Conservation (phyloP, 805 yeast genomes). For the Sungouiella blattae region DNA sequence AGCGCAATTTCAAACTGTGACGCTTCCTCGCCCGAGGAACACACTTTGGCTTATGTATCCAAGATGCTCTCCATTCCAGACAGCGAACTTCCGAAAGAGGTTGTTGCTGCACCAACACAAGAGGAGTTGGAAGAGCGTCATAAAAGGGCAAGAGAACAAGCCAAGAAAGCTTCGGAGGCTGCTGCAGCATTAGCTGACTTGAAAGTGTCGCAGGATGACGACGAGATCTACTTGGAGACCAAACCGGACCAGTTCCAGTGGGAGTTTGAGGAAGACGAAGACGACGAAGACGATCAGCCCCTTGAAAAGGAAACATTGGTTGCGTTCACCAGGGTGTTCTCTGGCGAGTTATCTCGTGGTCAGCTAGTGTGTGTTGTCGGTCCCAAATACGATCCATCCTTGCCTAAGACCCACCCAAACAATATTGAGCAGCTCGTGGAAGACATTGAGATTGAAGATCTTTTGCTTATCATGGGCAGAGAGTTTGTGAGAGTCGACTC, state of each 20-base stretch:
- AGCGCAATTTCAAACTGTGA: slow-evolving; percentile 66
- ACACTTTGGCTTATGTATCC: slow-evolving; percentile 70
- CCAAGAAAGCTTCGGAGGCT: slow-evolving; percentile 61
- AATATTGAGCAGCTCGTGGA: slow-evolving; percentile 53
- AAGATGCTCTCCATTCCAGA: slow-evolving; percentile 86
- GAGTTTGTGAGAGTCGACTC: slow-evolving; percentile 72
- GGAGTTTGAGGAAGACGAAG: slow-evolving; percentile 50
- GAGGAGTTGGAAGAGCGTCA: slow-evolving; percentile 64
- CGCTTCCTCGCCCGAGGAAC: slow-evolving; percentile 52
- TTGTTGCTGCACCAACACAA: slow-evolving; percentile 36
- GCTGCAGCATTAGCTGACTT: slow-evolving; percentile 19
- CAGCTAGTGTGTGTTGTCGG: slow-evolving; percentile 74
- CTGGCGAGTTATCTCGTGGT: slow-evolving; percentile 78
- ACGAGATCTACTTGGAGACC: slow-evolving; percentile 22
- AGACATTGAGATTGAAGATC: slow-evolving; percentile 58
- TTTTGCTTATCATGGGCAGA: slow-evolving; percentile 88
- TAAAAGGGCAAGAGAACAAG: slow-evolving; percentile 61
- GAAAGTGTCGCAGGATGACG: slow-evolving; percentile 21
- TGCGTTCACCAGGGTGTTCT: slow-evolving; percentile 85
- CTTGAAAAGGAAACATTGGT: slow-evolving; percentile 62
- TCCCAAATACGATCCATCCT: slow-evolving; percentile 77
- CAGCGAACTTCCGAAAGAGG: slow-evolving; percentile 66
- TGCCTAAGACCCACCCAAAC: slow-evolving; percentile 26
- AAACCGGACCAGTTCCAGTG: slow-evolving; percentile 39
- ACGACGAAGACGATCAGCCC: slow-evolving; percentile 44